phyloP scores from a whole-genome alignment of 139 green algal species.

The Volvox africanus region DNA sequence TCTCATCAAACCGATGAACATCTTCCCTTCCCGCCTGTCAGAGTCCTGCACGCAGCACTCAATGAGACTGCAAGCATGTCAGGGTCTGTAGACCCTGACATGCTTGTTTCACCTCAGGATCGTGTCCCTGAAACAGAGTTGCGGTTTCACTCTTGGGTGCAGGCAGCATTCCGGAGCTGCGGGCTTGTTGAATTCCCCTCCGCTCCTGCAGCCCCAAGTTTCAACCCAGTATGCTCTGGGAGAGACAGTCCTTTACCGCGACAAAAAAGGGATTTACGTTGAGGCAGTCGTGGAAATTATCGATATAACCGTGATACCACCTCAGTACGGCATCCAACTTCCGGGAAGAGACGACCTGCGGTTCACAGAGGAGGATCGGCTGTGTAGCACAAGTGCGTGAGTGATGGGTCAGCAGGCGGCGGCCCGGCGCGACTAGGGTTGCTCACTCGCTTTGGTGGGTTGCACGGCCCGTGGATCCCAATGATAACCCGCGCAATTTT shows the following conservation, averaged over 20 bases:
- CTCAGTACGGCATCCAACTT: constrained; percentile 38
- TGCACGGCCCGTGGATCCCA: no score
- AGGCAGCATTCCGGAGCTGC: neutral
- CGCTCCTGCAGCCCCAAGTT: neutral
- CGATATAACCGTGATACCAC: neutral
- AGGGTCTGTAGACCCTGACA: no score
- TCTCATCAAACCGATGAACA: no score
- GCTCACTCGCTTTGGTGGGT: no score
- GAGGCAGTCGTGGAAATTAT: constrained; percentile 10
- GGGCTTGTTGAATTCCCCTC: neutral
- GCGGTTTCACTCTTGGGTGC: neutral
- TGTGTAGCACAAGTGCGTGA: constrained; percentile 10
- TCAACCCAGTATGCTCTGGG: neutral
- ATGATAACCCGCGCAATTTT: no score
- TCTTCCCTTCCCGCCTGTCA: no score
- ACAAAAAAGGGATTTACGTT: neutral
- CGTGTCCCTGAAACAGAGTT: no score
- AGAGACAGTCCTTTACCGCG: neutral
- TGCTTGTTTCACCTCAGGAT: no score
- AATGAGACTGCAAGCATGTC: no score
- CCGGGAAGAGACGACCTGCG: neutral
- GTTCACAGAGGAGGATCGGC: constrained; percentile 34
- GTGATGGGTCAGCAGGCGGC: no score
- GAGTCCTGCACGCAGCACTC: no score
- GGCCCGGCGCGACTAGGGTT: no score